A percentile compares a stretch with the other conserved stretches of the same genome.
Conservation (phyloP, 2,329 filamentous ascomycete species). For the Pseudocercospora fijiensis region DNA sequence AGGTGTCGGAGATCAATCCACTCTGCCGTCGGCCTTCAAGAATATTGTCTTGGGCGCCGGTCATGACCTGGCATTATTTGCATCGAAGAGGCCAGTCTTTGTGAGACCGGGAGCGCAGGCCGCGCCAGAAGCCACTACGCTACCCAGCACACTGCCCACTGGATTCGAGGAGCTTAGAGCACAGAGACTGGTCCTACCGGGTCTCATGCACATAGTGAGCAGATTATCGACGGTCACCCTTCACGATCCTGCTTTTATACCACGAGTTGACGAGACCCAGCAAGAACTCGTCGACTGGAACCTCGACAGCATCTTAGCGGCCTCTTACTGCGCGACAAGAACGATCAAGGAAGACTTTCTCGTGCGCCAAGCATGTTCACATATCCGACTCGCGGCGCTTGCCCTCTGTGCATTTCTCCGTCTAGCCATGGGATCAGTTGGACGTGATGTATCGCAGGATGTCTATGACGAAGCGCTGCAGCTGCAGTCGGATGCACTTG, state of each 20-base stretch:
- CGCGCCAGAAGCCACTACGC: not conserved
- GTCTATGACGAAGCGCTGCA: constrained; percentile 18
- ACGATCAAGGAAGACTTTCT: constrained; percentile 23
- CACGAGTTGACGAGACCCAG: constrained; percentile 14
- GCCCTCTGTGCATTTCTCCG: constrained; percentile 20
- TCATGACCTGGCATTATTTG: constrained; percentile 23
- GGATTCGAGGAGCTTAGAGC: constrained; percentile 14
- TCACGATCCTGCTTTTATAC: constrained; percentile 10
- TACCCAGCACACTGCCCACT: constrained; percentile 13
- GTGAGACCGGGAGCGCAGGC: constrained; percentile 1
- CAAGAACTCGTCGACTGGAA: constrained; percentile 18
- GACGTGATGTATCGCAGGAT: constrained; percentile 12
- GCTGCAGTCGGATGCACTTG: constrained; percentile 18
- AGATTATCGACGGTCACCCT: constrained; percentile 10
- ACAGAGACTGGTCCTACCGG: constrained; percentile 20
- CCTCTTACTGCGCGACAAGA: constrained; percentile 21
- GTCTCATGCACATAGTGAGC: constrained; percentile 18
- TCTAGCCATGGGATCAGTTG: constrained; percentile 10
- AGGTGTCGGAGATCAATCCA: constrained; percentile 17
- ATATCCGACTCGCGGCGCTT: constrained; percentile 24
- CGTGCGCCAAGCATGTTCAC: constrained; percentile 17
- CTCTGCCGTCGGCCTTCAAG: constrained; percentile 14
- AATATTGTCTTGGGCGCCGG: constrained; percentile 21
- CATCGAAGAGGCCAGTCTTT: constrained; percentile 21
- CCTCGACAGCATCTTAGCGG: constrained; percentile 4